Conservation (phyloP, 2,329 filamentous ascomycete genomes). For the Pseudogymnoascus sp. region DNA sequence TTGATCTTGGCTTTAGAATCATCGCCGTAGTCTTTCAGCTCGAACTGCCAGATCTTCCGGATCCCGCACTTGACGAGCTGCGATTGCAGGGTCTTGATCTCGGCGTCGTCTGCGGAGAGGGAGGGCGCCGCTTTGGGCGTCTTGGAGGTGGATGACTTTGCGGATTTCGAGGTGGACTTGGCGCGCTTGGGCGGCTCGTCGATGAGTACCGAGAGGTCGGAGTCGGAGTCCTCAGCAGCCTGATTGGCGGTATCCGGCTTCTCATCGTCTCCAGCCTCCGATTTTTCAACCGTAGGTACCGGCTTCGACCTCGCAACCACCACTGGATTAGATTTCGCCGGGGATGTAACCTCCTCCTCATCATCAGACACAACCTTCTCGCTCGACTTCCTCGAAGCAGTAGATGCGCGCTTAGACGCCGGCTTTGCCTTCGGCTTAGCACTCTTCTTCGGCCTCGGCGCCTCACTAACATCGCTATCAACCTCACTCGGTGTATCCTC, state of each 20-base stretch:
- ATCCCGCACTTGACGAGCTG: slow-evolving; percentile 86
- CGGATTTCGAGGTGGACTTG: slow-evolving; percentile 31
- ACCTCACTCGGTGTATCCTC: slow-evolving; percentile 16
- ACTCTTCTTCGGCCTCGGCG: slow-evolving; percentile 15
- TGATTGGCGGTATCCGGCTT: slow-evolving; percentile 19
- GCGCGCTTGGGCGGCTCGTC: slow-evolving; percentile 59
- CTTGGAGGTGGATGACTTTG: slow-evolving; percentile 23
- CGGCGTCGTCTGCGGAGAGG: slow-evolving; percentile 57
- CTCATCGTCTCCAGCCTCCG: neutral
- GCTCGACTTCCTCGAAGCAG: slow-evolving; percentile 31
- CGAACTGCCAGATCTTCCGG: slow-evolving; percentile 82
- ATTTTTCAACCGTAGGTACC: slow-evolving; percentile 3
- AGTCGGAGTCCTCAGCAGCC: slow-evolving; percentile 36
- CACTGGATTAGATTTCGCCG: neutral
- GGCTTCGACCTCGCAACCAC: slow-evolving; percentile 1
- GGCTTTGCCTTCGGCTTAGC: slow-evolving; percentile 22
- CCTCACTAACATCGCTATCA: slow-evolving; percentile 17
- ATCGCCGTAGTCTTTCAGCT: slow-evolving; percentile 65
- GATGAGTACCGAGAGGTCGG: slow-evolving; percentile 65
- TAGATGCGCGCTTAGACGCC: slow-evolving; percentile 28
- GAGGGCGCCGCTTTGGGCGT: slow-evolving; percentile 27
- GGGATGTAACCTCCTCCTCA: slow-evolving; percentile 3
- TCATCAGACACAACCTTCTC: slow-evolving; percentile 13
- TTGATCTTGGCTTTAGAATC: slow-evolving; percentile 71
- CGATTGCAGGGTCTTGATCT: slow-evolving; percentile 81